Evolutionary conservation across 768 basidiomycete species (phyloP).

Genomic region (Basidioascus undulatus): DNA sequence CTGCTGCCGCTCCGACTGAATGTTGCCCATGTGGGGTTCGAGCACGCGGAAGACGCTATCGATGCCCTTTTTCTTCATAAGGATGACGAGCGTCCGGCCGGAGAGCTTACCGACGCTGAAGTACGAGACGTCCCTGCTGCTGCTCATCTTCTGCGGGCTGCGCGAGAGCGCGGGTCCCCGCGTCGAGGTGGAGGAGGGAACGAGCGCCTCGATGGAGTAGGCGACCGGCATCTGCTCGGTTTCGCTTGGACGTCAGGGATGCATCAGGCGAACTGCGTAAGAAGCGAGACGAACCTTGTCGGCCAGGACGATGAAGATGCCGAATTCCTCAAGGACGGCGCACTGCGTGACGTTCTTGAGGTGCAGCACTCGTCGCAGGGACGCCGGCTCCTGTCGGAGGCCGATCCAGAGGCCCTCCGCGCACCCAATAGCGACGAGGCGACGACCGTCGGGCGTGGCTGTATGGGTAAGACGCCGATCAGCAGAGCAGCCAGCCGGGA

Average conservation of each 20-base stretch:
- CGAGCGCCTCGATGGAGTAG: slow-evolving; percentile 57
- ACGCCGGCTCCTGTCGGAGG: slow-evolving; percentile 62
- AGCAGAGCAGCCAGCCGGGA: slow-evolving; percentile 5
- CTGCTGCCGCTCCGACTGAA: slow-evolving; percentile 70
- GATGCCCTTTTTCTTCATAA: slow-evolving; percentile 80
- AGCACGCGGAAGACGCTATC: slow-evolving; percentile 90
- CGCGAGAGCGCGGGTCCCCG: slow-evolving; percentile 20
- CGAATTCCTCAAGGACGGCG: slow-evolving; percentile 87
- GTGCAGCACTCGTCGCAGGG: slow-evolving; percentile 78
- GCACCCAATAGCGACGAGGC: slow-evolving; percentile 77
- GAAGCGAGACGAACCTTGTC: slow-evolving; percentile 69
- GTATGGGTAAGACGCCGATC: too few species aligned
- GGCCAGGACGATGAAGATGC: slow-evolving; percentile 82
- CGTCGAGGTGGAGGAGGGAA: slow-evolving; percentile 49
- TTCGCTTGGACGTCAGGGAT: not conserved
- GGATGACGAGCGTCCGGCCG: slow-evolving; percentile 70
- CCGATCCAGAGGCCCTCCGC: slow-evolving; percentile 93
- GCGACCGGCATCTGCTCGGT: slow-evolving; percentile 65
- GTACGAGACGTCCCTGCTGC: slow-evolving; percentile 79
- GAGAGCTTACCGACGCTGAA: slow-evolving; percentile 77
- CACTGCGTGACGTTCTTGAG: slow-evolving; percentile 84
- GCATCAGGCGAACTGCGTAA: too few species aligned
- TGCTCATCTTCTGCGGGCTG: slow-evolving; percentile 72
- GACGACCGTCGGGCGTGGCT: slow-evolving; percentile 65
- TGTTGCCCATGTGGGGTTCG: slow-evolving; percentile 68